A percentile compares a stretch with the other conserved stretches of the same genome.
phyloP scores from a whole-genome alignment of 257 asterid genomes.

The Petunia axillaris region DNA sequence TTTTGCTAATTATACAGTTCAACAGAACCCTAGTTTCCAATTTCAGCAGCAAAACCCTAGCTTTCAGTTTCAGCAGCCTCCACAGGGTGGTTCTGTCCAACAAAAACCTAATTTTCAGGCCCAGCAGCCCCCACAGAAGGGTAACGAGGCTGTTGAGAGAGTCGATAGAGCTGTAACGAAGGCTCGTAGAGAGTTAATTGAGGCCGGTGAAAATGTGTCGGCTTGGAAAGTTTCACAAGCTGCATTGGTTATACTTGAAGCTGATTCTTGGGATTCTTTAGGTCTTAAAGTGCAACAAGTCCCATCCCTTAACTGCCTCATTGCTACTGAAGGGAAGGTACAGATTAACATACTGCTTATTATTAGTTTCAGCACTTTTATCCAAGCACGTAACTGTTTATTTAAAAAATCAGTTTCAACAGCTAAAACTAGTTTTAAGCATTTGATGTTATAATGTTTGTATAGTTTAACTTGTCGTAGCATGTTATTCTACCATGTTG shows the following conservation, averaged over 20 bases:
- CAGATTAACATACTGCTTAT: background rate
- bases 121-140: slow-evolving; percentile 12
- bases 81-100: background rate
- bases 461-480: too few species aligned
- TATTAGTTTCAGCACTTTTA: background rate
- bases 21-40: slow-evolving; percentile 25
- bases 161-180: slow-evolving; percentile 61
- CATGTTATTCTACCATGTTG: too few species aligned
- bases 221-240: slow-evolving; percentile 81
- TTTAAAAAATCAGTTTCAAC: background rate
- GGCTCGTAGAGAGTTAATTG: slow-evolving; percentile 53
- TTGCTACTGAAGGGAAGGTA: slow-evolving; percentile 75
- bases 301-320: slow-evolving; percentile 62
- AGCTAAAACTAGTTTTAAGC: too few species aligned
- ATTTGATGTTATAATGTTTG: too few species aligned
- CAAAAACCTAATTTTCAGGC: background rate
- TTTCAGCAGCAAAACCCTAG: slow-evolving; percentile 15
- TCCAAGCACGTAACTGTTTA: background rate
- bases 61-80: slow-evolving; percentile 20
- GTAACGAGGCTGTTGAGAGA: slow-evolving; percentile 43
- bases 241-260: slow-evolving; percentile 57
- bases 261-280: slow-evolving; percentile 78
- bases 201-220: slow-evolving; percentile 54
- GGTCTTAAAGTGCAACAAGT: slow-evolving; percentile 81
- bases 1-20: slow-evolving; percentile 30